phyloP scores from a whole-genome alignment of 2,329 filamentous ascomycete genomes.

The Talaromyces sp. region DNA sequence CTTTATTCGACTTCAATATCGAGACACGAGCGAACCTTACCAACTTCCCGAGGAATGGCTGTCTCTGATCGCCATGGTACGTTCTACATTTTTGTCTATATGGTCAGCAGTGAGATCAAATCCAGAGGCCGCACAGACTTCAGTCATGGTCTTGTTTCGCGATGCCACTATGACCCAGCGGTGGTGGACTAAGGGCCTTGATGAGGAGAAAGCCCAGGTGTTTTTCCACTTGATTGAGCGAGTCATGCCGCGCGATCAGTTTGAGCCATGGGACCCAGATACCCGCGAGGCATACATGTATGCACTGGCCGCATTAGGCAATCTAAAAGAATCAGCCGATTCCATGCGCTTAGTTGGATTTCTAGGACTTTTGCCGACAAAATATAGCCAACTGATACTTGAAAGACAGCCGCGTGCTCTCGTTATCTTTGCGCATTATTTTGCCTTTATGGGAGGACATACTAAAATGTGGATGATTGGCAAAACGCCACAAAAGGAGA shows the following conservation, averaged over 20 bases:
- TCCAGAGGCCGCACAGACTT: constrained; percentile 4
- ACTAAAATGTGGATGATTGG: constrained; percentile 27
- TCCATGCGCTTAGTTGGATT: constrained; percentile 30
- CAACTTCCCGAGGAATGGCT: constrained; percentile 15
- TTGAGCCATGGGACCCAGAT: constrained; percentile 14
- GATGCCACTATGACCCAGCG: neutral
- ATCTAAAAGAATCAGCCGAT: constrained; percentile 1
- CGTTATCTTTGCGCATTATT: constrained; percentile 36
- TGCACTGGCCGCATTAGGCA: neutral
- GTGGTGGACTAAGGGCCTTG: neutral
- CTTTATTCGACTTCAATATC: constrained; percentile 16
- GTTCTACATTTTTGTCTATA: constrained; percentile 2
- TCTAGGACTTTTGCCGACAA: constrained; percentile 31
- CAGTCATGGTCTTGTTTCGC: constrained; percentile 8
- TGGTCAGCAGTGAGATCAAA: constrained; percentile 5
- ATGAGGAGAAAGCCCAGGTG: neutral
- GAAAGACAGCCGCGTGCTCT: constrained; percentile 34
- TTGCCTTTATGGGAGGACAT: constrained; percentile 25
- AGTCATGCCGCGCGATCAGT: constrained; percentile 3
- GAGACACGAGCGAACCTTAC: constrained; percentile 10
- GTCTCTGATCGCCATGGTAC: constrained; percentile 6
- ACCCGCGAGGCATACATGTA: constrained; percentile 13
- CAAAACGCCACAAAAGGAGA: constrained; percentile 26
- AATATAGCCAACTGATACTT: constrained; percentile 32
- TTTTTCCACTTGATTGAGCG: constrained; percentile 14